phyloP scores from a whole-genome alignment of 2,329 filamentous ascomycete species.

The Scytalidium lignicola region DNA sequence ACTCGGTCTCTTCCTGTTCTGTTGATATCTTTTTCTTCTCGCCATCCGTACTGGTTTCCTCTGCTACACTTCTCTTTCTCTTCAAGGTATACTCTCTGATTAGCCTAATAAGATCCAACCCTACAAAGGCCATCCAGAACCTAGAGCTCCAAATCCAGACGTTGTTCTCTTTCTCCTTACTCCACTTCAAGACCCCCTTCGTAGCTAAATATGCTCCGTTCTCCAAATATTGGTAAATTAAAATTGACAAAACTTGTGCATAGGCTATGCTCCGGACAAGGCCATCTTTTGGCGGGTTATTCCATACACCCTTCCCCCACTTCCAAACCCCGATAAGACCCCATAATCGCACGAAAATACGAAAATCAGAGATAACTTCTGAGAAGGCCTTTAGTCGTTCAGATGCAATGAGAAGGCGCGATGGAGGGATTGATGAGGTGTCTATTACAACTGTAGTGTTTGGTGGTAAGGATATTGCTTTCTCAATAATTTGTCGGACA shows the following conservation, averaged over 20 bases:
- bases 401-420: conserved; percentile 39
- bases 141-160: conserved; percentile 70
- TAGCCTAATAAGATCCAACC: conserved; percentile 68
- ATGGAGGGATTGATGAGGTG: conserved; percentile 16
- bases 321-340: conserved; percentile 68
- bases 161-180: conserved; percentile 49
- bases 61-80: conserved; percentile 22
- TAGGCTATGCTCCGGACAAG: conserved; percentile 51
- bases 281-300: conserved; percentile 33
- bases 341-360: conserved; percentile 73
- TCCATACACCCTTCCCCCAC: conserved; percentile 50
- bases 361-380: conserved; percentile 61
- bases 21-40: conserved; percentile 25
- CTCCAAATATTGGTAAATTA: conserved; percentile 73
- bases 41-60: too few species aligned
- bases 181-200: conserved; percentile 64
- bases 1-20: conserved; percentile 23
- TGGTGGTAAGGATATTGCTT: conserved; percentile 46
- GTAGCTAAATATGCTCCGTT: conserved; percentile 73
- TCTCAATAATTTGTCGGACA: conserved; percentile 46
- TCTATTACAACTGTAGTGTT: conserved; percentile 40
- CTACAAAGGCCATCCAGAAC: conserved; percentile 76
- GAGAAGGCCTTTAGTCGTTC: conserved; percentile 54
- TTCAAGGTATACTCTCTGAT: conserved; percentile 22
- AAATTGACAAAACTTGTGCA: conserved; percentile 62